phyloP scores from a whole-genome alignment of 176 grass and related monocot genomes.

The Ananas comosus region DNA sequence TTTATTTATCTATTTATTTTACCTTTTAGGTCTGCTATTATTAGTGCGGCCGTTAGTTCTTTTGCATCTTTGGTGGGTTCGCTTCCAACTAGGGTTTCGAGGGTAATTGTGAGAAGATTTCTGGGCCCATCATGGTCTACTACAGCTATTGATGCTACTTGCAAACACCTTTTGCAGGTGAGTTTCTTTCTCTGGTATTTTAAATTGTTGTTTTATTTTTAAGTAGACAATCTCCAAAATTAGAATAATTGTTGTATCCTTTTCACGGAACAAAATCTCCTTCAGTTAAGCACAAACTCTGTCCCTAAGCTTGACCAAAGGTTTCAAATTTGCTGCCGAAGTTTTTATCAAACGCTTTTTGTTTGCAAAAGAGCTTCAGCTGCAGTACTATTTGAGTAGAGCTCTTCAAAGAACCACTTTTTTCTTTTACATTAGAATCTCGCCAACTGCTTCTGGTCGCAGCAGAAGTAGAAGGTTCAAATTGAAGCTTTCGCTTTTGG shows the following conservation, averaged over 20 bases:
- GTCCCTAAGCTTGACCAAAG: too few relatives aligned
- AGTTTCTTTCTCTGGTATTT: constrained; percentile 16
- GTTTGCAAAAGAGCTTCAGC: too few relatives aligned
- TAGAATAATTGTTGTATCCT: too few relatives aligned
- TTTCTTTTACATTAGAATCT: too few relatives aligned
- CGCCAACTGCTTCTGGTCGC: too few relatives aligned
- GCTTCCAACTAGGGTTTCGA: constrained; percentile 34
- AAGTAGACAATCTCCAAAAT: too few relatives aligned
- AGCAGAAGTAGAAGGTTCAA: too few relatives aligned
- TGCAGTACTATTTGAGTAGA: too few relatives aligned
- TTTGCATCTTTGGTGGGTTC: constrained; percentile 56
- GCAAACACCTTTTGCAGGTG: constrained; percentile 64
- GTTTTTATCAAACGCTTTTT: too few relatives aligned
- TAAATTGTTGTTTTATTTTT: not conserved
- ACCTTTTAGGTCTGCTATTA: constrained; percentile 46
- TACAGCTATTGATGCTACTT: constrained; percentile 54
- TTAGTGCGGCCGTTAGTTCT: constrained; percentile 60
- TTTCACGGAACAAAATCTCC: not conserved
- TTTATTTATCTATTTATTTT: constrained; percentile 2
- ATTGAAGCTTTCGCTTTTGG: too few relatives aligned
- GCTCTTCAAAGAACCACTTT: too few relatives aligned
- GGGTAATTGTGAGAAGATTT: constrained; percentile 48
- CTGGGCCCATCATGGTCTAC: constrained; percentile 74
- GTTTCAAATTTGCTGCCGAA: too few relatives aligned
- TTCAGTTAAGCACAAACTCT: not conserved